Evolutionary conservation across 148 eudicot species (phyloP), one percentile per base, ranked within the genome.

Genomic region (Nepenthes gracilis): DNA sequence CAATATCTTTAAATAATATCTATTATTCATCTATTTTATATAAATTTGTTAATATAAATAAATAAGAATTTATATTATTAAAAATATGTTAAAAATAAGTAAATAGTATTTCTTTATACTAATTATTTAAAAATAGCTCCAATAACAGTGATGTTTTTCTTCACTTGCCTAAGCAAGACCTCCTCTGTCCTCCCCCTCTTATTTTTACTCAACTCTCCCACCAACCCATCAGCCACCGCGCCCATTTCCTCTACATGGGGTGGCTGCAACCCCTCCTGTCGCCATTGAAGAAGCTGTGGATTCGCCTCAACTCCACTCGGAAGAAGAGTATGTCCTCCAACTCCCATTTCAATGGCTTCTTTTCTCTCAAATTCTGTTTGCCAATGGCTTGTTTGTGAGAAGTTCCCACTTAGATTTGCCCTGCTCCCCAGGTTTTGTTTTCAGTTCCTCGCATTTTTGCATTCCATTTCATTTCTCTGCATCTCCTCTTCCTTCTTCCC

Each of bases 261-360:
- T 91, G 97, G 96, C 77, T 91, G 33, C 95, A 85, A 52, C 81
- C 89, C 82, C 84, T 91, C 80, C 47, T 85, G 83, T 83, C 90
- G 75, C 97, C 97, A 50, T 60, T 87, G 65, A 91, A 83, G 83
- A 87, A 85, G 80, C 69, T 87, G 35, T 85, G 92, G 87, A 51
- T 87, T 67, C 89, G 92, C 23, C 64, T 85, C 1, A 78, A 83
- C 55, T 80, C 96, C 0, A 57, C 87, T 69, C 87, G 70, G 45
- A 76, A 76, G 60, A 85, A 85, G 76, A 78, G 97, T 87, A 82
- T 8, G 95, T 2, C 47, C 11, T 15, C 62, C 10, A 14, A 49
- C 0, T 36, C 23, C 32, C 43, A 35, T 47, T 53, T 54, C 55
- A 9, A 14, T 66, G 33, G 36, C 63, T 12, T 15, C 37, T 40